A percentile compares a stretch with the other conserved stretches of the same genome.
Conservation (phyloP, 73 alveolate species). For the Paramecium bursaria region DNA sequence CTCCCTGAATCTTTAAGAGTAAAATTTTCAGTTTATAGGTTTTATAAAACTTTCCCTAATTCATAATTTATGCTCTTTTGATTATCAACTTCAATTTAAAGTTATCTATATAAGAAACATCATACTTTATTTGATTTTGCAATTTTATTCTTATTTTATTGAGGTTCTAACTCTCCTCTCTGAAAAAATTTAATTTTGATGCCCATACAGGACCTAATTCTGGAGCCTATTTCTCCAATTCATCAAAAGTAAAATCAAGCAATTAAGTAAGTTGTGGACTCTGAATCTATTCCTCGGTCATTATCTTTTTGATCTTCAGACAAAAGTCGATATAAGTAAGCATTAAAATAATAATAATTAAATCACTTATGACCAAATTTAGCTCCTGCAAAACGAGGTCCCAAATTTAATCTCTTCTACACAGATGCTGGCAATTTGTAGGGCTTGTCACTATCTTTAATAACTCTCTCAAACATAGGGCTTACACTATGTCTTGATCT, state of each 20-base stretch:
- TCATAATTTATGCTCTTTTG: too few species aligned
- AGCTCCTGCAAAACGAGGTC: constrained; percentile 52
- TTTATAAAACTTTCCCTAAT: too few species aligned
- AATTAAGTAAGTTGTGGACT: background rate
- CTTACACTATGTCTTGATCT: constrained; percentile 49
- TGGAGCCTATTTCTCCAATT: constrained; percentile 1
- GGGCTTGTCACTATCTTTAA: constrained; percentile 58
- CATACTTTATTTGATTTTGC: background rate
- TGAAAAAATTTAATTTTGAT: constrained; percentile 7
- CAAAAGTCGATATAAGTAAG: constrained; percentile 37
- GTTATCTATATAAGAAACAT: too few species aligned
- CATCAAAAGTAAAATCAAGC: background rate
- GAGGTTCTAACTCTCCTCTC: constrained; percentile 13
- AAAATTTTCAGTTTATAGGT: too few species aligned
- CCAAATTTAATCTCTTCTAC: constrained; percentile 9
- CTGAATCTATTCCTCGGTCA: constrained; percentile 21
- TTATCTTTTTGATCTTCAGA: constrained; percentile 13
- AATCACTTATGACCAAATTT: constrained; percentile 58
- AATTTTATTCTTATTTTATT: constrained; percentile 11
- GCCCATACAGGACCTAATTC: constrained; percentile 5
- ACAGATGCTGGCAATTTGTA: constrained; percentile 47
- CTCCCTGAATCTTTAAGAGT: too few species aligned
- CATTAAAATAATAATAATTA: too few species aligned
- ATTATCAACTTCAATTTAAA: too few species aligned
- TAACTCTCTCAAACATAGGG: constrained; percentile 31